phyloP scores from a whole-genome alignment of 208 protist species.

The Leishmania gerbilli region DNA sequence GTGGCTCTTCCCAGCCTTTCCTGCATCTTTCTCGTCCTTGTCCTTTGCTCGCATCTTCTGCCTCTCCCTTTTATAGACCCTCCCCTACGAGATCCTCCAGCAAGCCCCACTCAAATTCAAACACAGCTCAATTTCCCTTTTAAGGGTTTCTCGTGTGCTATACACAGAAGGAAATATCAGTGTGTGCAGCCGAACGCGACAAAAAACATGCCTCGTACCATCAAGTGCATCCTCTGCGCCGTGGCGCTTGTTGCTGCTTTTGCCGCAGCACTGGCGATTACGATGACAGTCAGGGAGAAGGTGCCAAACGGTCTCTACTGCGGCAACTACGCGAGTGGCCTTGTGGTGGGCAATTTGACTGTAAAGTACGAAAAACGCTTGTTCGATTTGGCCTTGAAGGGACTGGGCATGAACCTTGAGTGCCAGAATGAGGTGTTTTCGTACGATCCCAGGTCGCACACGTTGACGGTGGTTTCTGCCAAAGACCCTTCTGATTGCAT shows the following conservation, averaged over 20 bases:
- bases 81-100: not conserved
- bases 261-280: not conserved
- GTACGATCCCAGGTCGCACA: constrained; percentile 56
- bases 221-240: constrained; percentile 1
- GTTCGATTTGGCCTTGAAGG: constrained; percentile 60
- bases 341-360: constrained; percentile 54
- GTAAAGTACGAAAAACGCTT: constrained; percentile 11
- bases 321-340: constrained; percentile 45
- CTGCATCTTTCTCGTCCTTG: not conserved
- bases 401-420: constrained; percentile 35
- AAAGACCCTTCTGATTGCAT: constrained; percentile 70
- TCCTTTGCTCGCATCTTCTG: not conserved
- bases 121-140: not conserved
- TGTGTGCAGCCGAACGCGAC: not conserved
- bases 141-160: not conserved
- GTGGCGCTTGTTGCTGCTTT: constrained; percentile 1
- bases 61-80: not conserved
- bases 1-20: not conserved
- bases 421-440: constrained; percentile 71
- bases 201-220: not conserved
- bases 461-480: constrained; percentile 32
- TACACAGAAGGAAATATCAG: not conserved
- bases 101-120: not conserved
- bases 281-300: constrained; percentile 4
- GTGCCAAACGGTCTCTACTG: constrained; percentile 52